Percentiles rank a stretch among this genome's conserved stretches.
phyloP scores from a whole-genome alignment of 495 filamentous ascomycete species.

The Letharia lupina region DNA sequence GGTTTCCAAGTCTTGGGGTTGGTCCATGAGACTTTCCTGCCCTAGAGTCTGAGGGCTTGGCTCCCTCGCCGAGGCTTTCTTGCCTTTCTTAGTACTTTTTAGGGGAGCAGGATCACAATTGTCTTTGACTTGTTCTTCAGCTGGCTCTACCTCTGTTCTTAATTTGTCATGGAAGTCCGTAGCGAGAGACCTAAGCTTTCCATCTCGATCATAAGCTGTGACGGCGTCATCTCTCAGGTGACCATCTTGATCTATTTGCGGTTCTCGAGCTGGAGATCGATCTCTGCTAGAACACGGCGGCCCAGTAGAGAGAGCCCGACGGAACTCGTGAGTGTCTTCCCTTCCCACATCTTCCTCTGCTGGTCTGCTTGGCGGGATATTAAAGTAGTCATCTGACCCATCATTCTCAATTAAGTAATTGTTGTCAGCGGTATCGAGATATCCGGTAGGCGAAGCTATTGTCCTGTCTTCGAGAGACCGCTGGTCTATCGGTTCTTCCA shows the following conservation, averaged over 20 bases:
- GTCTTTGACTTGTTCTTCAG: not conserved
- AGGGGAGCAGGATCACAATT: not conserved
- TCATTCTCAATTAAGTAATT: not conserved
- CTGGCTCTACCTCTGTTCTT: not conserved
- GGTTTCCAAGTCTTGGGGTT: not conserved
- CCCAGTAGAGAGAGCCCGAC: not conserved
- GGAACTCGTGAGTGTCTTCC: not conserved
- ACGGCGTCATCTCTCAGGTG: not conserved
- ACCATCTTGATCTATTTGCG: not conserved
- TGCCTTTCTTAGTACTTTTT: slow-evolving; percentile 46
- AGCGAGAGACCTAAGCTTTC: not conserved
- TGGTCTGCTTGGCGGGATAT: slow-evolving; percentile 14
- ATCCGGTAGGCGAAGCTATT: not conserved
- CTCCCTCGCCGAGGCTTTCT: not conserved
- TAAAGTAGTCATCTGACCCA: slow-evolving; percentile 16
- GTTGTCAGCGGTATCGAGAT: not conserved
- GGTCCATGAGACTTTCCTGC: not conserved
- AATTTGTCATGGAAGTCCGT: not conserved
- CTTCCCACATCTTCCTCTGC: slow-evolving; percentile 18
- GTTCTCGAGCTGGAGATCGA: not conserved
- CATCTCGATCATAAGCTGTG: not conserved
- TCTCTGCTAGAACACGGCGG: not conserved
- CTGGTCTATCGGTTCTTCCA: slow-evolving; percentile 9
- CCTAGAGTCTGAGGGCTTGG: not conserved
- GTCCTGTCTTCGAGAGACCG: not conserved